Conservation (phyloP, 1,284 basidiomycete genomes). For the Cystobasidium slooffiae region DNA sequence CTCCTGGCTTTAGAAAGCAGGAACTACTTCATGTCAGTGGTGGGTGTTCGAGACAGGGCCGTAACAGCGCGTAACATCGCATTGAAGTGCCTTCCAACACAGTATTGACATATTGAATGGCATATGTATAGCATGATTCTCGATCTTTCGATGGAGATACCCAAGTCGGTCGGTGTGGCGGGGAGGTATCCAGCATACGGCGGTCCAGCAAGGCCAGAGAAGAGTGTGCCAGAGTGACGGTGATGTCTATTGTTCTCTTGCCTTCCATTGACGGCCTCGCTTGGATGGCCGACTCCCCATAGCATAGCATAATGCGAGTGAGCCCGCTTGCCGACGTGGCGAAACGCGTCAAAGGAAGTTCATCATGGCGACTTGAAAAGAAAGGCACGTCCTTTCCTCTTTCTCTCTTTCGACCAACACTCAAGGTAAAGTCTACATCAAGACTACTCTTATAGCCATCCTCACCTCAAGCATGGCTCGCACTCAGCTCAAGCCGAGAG, state of each 20-base stretch:
- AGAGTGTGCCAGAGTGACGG: neutral
- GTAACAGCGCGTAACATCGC: no score
- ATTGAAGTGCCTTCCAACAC: no score
- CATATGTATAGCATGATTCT: neutral
- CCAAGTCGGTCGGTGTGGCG: no score
- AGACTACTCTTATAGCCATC: no score
- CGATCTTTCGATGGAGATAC: neutral
- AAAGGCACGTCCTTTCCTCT: neutral
- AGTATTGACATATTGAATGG: no score
- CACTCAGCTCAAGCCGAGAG: slow-evolving; percentile 26
- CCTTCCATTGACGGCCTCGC: neutral
- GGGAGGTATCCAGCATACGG: neutral
- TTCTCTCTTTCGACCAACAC: no score
- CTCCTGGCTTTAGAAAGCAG: no score
- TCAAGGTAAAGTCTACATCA: no score
- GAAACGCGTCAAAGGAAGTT: slow-evolving; percentile 20
- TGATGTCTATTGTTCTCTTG: neutral
- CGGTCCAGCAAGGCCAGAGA: neutral
- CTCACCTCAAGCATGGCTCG: slow-evolving; percentile 17
- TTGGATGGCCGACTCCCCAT: neutral
- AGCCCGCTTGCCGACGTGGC: slow-evolving; percentile 4
- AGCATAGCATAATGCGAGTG: neutral
- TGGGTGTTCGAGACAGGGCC: no score
- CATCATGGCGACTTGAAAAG: neutral
- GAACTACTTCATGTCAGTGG: no score